Base-by-base conservation (phyloP, 2,329 filamentous ascomycete species). In the Metarhizium brunneum region DNA sequence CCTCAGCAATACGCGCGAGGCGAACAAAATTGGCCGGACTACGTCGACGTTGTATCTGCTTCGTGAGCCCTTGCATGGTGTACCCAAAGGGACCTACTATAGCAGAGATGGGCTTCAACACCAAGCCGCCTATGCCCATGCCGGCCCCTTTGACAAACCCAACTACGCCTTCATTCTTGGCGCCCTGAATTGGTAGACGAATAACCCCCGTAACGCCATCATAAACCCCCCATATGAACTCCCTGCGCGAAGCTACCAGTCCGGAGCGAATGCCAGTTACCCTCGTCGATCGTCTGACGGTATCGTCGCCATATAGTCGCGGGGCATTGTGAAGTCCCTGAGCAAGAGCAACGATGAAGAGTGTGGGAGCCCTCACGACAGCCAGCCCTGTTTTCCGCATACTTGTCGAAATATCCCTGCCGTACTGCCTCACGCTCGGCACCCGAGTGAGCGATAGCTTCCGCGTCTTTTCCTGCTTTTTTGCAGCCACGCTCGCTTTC, bases 261-360 rank as follows among this genome's bases (percentile, higher is more conserved):
- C 85, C 86, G 2, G 83, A 87, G 52, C 77, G 74, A 56, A 88
- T 76, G 2, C 84, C 86, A 0, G 83, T 87, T 45, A 88, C 80
- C 7, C 83, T 77, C 1, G 77, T 76, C 1, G 83, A 82, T 1
- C 78, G 77, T 3, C 86, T 78, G 1, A 89, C 86, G 1, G 85
- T 88, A 50, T 82, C 78, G 62, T 89, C 86, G 14, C 85, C 85
- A 60, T 88, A 89, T 0, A 89, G 73, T 2, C 84, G 78, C 1
- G 85, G 85, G 0, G 83, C 84, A 60, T 88, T 88, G 65, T 88
- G 85, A 59, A 88, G 87, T 2, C 85, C 85, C 64, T 87, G 84
- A 1, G 83, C 82, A 2, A 88, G 65, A 0, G 83, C 82, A 47
- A 87, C 69, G 0, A 78, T 75, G 2, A 11, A 35, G 32, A 35